These are phyloP conservation scores for Dipodascus geniculatus DNA, from an alignment of 805 yeast species.

Conservation along the genomic window DNA sequence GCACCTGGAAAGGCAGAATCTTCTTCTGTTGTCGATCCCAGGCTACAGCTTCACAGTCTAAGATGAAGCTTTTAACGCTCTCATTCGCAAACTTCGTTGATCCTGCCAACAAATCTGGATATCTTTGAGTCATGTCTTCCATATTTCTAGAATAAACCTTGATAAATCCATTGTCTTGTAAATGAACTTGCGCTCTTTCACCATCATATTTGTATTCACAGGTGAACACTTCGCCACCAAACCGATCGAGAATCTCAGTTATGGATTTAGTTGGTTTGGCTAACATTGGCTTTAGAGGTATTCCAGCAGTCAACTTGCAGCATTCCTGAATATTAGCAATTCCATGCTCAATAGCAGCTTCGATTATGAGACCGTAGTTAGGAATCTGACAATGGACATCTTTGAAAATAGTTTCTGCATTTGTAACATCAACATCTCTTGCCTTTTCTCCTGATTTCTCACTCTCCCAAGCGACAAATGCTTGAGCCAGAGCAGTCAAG, in stretches of 20 bases:
- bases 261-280: conserved; percentile 95
- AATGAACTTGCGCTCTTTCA: conserved; percentile 91
- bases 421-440: conserved; percentile 35
- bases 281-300: conserved; percentile 94
- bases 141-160: conserved; percentile 85
- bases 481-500: conserved; percentile 71
- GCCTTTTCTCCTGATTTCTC: conserved; percentile 20
- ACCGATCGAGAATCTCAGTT: conserved; percentile 82
- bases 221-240: conserved; percentile 74
- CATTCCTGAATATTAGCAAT: conserved; percentile 50
- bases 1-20: conserved; percentile 85
- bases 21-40: conserved; percentile 75
- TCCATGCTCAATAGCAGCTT: conserved; percentile 55
- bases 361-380: conserved; percentile 71
- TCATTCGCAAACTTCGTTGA: conserved; percentile 20
- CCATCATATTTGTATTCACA: conserved; percentile 98
- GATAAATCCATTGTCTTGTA: conserved; percentile 49
- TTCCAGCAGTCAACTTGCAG: conserved; percentile 76
- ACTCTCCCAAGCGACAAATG: conserved; percentile 55
- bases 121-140: conserved; percentile 92
- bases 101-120: conserved; percentile 72
- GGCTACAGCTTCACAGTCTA: conserved; percentile 97
- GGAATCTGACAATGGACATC: conserved; percentile 88
- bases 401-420: conserved; percentile 68
- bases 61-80: conserved; percentile 46